Evolutionary conservation across 2,329 filamentous ascomycete genomes (phyloP), one percentile per base, ranked within the genome.

Genomic region (Pyrenochaeta sp.): DNA sequence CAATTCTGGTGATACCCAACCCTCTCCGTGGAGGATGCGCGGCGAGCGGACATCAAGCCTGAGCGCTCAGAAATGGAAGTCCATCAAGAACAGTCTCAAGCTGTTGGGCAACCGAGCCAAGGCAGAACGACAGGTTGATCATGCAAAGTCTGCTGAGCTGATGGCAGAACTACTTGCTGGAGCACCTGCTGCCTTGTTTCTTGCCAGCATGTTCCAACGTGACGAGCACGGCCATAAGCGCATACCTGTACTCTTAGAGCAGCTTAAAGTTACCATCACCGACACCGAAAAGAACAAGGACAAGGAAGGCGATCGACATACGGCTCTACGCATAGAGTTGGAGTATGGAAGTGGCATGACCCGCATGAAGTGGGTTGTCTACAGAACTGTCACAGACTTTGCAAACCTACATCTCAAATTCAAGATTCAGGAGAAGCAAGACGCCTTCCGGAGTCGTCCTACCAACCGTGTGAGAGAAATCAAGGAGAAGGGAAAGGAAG

Each of bases 191-290:
- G 95, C 94, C 22, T 82, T 99, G 57, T 96, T 99, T 78, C 82
- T 99, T 51, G 95, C 95, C 7, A 97, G 93, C 73, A 97, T 98
- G 91, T 95, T 98, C 69, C 95, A 98, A 79, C 87, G 95, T 56
- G 95, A 99, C 69, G 95, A 99, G 78, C 92, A 97, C 69, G 93
- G 94, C 48, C 95, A 96, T 78, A 95, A 92, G 79, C 89, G 93
- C 58, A 97, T 99, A 56, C 95, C 95, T 0, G 93, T 99, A 52
- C 86, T 99, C 3, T 85, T 99, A 6, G 95, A 99, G 77, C 95
- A 99, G 80, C 84, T 99, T 58, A 97, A 96, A 76, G 85, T 99
- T 58, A 88, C 86, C 56, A 91, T 99, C 58, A 90, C 88, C 8
- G 92, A 97, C 70, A 96, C 92, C 69, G 82, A 83, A 88, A 10